Evolutionary conservation across 1,139 yeast species (phyloP).

Genomic region (Taphrina wiesneri): DNA sequence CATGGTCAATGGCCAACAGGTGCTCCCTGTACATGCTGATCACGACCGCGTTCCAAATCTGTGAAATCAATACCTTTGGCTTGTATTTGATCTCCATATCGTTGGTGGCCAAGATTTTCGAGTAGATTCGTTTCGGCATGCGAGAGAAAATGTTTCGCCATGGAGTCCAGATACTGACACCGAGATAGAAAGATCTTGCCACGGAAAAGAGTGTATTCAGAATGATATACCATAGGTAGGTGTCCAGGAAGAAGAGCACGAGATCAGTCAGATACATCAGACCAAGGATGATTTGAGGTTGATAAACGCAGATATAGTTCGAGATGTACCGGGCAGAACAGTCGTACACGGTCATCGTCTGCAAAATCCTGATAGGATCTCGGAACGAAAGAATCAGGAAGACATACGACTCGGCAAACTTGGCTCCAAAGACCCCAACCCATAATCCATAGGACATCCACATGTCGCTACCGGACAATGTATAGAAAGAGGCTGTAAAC

Average conservation of each 20-base stretch:
- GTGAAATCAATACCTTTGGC: conserved; percentile 96
- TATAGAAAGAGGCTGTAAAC: conserved; percentile 87
- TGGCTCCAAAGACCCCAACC: conserved; percentile 85
- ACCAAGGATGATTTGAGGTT: conserved; percentile 83
- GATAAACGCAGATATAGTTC: conserved; percentile 70
- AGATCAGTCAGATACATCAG: conserved; percentile 89
- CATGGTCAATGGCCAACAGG: conserved; percentile 94
- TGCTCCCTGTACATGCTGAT: conserved; percentile 99
- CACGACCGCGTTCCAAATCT: conserved; percentile 98
- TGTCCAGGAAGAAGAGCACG: conserved; percentile 95
- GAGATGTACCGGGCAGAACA: conserved; percentile 95
- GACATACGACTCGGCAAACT: conserved; percentile 85
- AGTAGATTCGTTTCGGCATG: conserved; percentile 96
- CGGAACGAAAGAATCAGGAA: conserved; percentile 85
- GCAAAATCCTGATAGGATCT: conserved; percentile 84
- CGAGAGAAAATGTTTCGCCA: conserved; percentile 99
- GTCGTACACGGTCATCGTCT: conserved; percentile 62
- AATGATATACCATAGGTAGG: conserved; percentile 97
- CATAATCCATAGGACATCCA: conserved; percentile 94
- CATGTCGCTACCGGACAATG: conserved; percentile 84
- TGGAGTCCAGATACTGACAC: conserved; percentile 97
- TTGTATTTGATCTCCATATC: conserved; percentile 99
- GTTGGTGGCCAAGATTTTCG: conserved; percentile 94
- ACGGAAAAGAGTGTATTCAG: conserved; percentile 93
- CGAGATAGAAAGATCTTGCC: conserved; percentile 95